phyloP scores from a whole-genome alignment of 2,329 filamentous ascomycete genomes.

The Akanthomyces uredinophilus region DNA sequence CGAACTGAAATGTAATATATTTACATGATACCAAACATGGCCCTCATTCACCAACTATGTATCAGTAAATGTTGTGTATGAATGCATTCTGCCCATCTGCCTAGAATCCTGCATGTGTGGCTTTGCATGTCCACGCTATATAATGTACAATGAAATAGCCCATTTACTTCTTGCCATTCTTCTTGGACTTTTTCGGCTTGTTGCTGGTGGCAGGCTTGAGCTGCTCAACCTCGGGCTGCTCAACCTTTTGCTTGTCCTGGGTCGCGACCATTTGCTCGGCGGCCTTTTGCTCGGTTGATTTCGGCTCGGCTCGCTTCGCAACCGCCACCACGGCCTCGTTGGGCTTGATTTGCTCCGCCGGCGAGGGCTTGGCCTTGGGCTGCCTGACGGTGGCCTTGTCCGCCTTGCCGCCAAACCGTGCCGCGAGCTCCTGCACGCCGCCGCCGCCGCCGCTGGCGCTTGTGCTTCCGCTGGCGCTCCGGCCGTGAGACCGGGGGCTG shows the following conservation, averaged over 20 bases:
- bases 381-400: background rate
- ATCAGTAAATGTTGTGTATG: too few relatives aligned
- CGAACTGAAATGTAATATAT: background rate
- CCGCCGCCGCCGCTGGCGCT: too few relatives aligned
- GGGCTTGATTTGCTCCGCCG: background rate
- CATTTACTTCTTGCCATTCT: conserved; percentile 1
- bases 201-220: background rate
- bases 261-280: background rate
- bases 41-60: background rate
- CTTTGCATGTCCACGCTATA: background rate
- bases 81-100: too few relatives aligned
- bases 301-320: background rate
- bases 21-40: background rate
- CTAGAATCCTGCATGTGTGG: background rate
- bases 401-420: background rate
- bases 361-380: background rate
- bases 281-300: background rate
- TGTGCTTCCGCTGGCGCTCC: too few relatives aligned
- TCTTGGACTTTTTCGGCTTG: conserved; percentile 11
- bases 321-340: background rate
- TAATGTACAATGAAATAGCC: background rate
- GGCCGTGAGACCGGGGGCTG: background rate
- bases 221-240: background rate
- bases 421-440: conserved; percentile 5
- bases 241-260: background rate